Percentiles rank a stretch among this genome's conserved stretches.
Conservation (phyloP, 2,329 filamentous ascomycete species). For the Exserohilum rostratum region DNA sequence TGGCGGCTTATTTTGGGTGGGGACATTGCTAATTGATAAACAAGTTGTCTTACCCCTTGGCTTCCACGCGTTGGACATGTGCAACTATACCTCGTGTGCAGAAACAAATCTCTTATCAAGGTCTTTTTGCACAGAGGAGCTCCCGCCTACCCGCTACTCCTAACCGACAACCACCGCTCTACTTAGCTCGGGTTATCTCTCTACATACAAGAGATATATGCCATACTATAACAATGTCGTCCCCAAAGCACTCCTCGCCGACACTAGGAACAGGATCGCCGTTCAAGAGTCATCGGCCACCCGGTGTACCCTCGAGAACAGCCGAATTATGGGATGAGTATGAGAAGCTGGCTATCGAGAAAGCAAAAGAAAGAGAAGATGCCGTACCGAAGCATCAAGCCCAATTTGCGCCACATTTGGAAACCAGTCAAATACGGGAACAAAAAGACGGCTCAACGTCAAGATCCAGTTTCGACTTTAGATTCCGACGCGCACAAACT, state of each 20-base stretch:
- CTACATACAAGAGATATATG: slow-evolving; percentile 14
- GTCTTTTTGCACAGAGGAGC: slow-evolving; percentile 28
- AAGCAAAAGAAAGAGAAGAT: slow-evolving; percentile 37
- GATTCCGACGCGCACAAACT: slow-evolving; percentile 20
- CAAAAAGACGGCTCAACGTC: slow-evolving; percentile 5
- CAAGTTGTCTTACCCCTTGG: slow-evolving; percentile 44
- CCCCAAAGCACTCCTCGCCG: slow-evolving; percentile 30
- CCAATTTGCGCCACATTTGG: slow-evolving; percentile 28
- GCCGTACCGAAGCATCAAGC: slow-evolving; percentile 12
- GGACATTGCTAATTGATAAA: slow-evolving; percentile 34
- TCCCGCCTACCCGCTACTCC: slow-evolving; percentile 21
- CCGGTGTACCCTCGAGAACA: slow-evolving; percentile 36
- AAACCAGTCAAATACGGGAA: slow-evolving; percentile 20
- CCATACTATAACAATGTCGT: slow-evolving; percentile 24
- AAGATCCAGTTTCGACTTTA: slow-evolving; percentile 37
- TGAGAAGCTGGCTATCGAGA: slow-evolving; percentile 40
- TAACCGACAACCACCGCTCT: slow-evolving; percentile 14
- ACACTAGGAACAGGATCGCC: slow-evolving; percentile 33
- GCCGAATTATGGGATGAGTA: slow-evolving; percentile 46
- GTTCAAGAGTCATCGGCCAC: slow-evolving; percentile 36
- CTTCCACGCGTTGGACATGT: slow-evolving; percentile 32
- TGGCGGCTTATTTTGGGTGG: slow-evolving; percentile 21
- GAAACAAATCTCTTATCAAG: slow-evolving; percentile 36
- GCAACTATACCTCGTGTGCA: slow-evolving; percentile 42
- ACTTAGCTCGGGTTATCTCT: slow-evolving; percentile 9